Conservation (phyloP, 2,329 filamentous ascomycete species). For the Grosmannia penicillata region DNA sequence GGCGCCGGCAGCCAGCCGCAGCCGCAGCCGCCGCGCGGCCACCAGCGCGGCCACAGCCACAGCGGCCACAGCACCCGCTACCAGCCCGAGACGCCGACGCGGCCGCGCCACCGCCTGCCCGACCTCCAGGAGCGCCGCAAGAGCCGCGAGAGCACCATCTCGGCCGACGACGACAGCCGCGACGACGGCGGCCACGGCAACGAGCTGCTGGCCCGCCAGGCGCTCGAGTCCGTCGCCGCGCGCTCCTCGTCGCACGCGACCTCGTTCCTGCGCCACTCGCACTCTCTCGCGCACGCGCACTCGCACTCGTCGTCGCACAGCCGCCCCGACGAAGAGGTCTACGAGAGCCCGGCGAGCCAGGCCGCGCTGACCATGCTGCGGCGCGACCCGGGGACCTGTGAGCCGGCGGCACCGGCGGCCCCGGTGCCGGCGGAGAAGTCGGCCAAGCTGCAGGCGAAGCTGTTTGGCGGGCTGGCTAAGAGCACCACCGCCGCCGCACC, state of each 20-base stretch:
- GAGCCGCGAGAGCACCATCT: slow-evolving; percentile 78
- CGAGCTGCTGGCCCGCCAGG: slow-evolving; percentile 40
- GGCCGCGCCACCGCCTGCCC: slow-evolving; percentile 7
- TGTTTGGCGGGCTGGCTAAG: slow-evolving; percentile 30
- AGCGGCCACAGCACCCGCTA: slow-evolving; percentile 17
- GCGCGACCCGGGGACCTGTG: slow-evolving; percentile 39
- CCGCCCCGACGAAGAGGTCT: slow-evolving; percentile 32
- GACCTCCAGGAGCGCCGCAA: slow-evolving; percentile 30
- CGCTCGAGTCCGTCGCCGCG: slow-evolving; percentile 34
- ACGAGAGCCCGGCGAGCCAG: slow-evolving; percentile 64
- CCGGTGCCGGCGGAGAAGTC: slow-evolving; percentile 29
- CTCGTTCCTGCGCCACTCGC: slow-evolving; percentile 11
- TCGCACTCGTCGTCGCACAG: not conserved
- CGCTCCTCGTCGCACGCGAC: slow-evolving; percentile 13
- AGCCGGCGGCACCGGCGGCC: slow-evolving; percentile 27
- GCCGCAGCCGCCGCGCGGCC: not conserved
- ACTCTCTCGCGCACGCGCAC: slow-evolving; percentile 9
- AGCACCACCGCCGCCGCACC: slow-evolving; percentile 2
- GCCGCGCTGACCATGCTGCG: slow-evolving; percentile 63
- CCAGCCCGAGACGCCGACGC: slow-evolving; percentile 28
- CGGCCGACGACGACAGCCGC: slow-evolving; percentile 29
- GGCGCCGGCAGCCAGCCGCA: not conserved
- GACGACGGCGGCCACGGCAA: slow-evolving; percentile 15
- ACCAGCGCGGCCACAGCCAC: slow-evolving; percentile 3
- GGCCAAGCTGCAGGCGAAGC: slow-evolving; percentile 34